These are phyloP conservation scores for Abelmoschus esculentus DNA, from an alignment of 345 rosid species.

Conservation along the genomic window DNA sequence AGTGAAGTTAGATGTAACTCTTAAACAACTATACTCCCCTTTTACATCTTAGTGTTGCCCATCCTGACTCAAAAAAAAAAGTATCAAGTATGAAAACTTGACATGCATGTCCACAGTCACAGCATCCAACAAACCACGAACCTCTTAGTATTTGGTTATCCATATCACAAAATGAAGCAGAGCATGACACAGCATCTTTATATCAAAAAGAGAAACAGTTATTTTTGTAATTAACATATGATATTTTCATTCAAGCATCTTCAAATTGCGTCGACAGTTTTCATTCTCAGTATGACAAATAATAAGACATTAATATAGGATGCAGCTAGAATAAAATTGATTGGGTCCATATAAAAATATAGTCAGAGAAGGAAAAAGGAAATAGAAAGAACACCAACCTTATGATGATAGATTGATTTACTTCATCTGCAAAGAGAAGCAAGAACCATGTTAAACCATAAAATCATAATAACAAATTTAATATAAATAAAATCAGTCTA, in stretches of 20 bases:
- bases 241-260: background rate
- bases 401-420: constrained; percentile 95
- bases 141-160: background rate
- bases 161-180: background rate
- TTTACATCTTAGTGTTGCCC: background rate
- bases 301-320: background rate
- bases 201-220: background rate
- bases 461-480: background rate
- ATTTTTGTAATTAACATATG: background rate
- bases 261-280: background rate
- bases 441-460: constrained; percentile 20
- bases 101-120: background rate
- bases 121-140: background rate
- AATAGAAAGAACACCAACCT: constrained; percentile 49
- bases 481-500: constrained; percentile 3
- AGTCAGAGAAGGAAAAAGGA: constrained; percentile 1
- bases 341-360: background rate
- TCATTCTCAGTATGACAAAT: background rate
- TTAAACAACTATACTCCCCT: background rate
- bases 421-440: constrained; percentile 69
- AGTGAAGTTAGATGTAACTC: background rate
- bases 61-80: background rate
- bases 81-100: background rate
- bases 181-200: background rate
- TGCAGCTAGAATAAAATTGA: background rate